phyloP scores from a whole-genome alignment of 345 rosid genomes.

The Xanthoceras sorbifolium region DNA sequence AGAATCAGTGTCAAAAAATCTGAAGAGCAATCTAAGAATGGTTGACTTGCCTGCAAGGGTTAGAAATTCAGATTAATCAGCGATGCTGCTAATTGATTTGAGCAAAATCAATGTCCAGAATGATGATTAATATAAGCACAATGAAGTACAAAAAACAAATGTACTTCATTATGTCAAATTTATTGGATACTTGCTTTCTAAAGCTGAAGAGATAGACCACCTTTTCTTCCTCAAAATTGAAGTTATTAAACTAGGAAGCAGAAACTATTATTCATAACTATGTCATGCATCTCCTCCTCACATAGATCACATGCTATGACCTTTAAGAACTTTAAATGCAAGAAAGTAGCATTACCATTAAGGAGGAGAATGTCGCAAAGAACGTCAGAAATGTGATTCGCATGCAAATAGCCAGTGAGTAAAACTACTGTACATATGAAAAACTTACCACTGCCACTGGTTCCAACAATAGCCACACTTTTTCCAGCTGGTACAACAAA shows the following conservation, averaged over 20 bases:
- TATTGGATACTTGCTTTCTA: neutral
- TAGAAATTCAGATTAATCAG: slow-evolving; percentile 33
- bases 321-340: neutral
- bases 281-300: neutral
- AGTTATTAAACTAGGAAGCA: neutral
- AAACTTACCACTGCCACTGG: slow-evolving; percentile 95
- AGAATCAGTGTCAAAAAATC: slow-evolving; percentile 75
- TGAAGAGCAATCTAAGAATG: slow-evolving; percentile 86
- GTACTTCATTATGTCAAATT: neutral
- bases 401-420: neutral
- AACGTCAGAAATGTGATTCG: neutral
- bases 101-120: slow-evolving; percentile 6
- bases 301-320: neutral
- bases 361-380: neutral
- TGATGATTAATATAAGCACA: neutral
- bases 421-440: neutral
- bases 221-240: neutral
- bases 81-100: slow-evolving; percentile 3
- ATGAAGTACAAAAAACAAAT: neutral
- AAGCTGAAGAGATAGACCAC: neutral
- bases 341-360: neutral
- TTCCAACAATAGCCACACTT: slow-evolving; percentile 98
- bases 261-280: neutral
- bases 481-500: slow-evolving; percentile 90
- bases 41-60: slow-evolving; percentile 90